Percentiles rank a stretch among this genome's conserved stretches.
Conservation (phyloP, 1,284 basidiomycete genomes). For the Hypsizygus ulmarius region DNA sequence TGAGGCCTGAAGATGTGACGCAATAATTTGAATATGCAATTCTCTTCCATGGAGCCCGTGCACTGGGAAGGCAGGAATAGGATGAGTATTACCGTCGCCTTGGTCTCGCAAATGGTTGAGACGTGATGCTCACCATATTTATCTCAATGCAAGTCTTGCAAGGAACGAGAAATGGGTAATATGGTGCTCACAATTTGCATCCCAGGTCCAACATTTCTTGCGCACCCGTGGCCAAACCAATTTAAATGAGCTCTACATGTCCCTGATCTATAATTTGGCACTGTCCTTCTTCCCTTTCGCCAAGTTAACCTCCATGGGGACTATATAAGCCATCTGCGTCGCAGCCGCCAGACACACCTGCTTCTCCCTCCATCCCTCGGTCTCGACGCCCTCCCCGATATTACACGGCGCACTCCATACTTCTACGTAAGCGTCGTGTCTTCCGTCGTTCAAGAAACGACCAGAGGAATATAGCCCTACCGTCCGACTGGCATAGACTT, state of each 20-base stretch:
- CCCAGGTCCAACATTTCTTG: too few relatives aligned
- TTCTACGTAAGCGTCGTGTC: slow-evolving; percentile 57
- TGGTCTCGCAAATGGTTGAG: too few relatives aligned
- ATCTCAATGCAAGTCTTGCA: too few relatives aligned
- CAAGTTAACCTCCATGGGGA: slow-evolving; percentile 46
- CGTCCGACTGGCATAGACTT: slow-evolving; percentile 42
- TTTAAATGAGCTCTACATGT: not conserved
- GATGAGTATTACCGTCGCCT: too few relatives aligned
- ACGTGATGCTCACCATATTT: too few relatives aligned
- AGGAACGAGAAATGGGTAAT: too few relatives aligned
- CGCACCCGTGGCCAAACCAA: too few relatives aligned
- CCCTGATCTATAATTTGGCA: slow-evolving; percentile 8
- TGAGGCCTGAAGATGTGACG: too few relatives aligned
- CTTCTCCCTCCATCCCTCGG: slow-evolving; percentile 52
- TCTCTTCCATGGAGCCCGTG: too few relatives aligned
- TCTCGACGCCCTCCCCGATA: slow-evolving; percentile 42
- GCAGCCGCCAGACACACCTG: slow-evolving; percentile 61
- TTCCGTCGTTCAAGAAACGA: slow-evolving; percentile 46
- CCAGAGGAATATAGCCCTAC: slow-evolving; percentile 52
- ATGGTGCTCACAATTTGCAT: too few relatives aligned
- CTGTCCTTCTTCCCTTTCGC: slow-evolving; percentile 28
- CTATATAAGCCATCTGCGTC: slow-evolving; percentile 54
- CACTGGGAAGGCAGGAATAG: too few relatives aligned
- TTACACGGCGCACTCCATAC: slow-evolving; percentile 62
- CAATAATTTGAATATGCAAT: too few relatives aligned